A percentile compares a stretch with the other conserved stretches of the same genome.
These are phyloP conservation scores for Phialemoniopsis sp. DNA, from an alignment of 2,329 filamentous ascomycete genomes.

Conservation along the genomic window DNA sequence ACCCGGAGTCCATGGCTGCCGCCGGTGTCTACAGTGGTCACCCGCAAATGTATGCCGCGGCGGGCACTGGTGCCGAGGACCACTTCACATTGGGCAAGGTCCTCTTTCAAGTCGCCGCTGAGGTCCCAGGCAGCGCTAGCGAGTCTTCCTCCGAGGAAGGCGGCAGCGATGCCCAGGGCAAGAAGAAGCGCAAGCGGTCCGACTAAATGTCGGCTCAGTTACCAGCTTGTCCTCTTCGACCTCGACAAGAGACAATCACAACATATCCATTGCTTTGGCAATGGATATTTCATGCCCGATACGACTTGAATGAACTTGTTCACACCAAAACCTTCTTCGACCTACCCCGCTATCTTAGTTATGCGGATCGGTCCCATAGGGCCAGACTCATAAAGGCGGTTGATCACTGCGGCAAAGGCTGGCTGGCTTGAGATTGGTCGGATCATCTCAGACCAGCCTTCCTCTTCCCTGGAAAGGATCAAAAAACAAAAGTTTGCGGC, in stretches of 20 bases:
- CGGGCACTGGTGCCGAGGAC: conserved; percentile 49
- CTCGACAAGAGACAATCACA: conserved; percentile 1
- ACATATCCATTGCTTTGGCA: conserved; percentile 5
- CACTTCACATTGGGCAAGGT: conserved; percentile 68
- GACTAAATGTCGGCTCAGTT: conserved; percentile 37
- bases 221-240: conserved; percentile 8
- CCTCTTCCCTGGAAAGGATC: conserved; percentile 6
- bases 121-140: conserved; percentile 62
- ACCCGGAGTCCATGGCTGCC: conserved; percentile 47
- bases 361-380: conserved; percentile 16
- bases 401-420: conserved; percentile 6
- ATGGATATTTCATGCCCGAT: conserved; percentile 27
- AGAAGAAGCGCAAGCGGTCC: conserved; percentile 78
- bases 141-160: conserved; percentile 53
- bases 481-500: conserved; percentile 10
- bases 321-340: conserved; percentile 14
- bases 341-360: conserved; percentile 19
- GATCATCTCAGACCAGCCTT: conserved; percentile 1
- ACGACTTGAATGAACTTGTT: conserved; percentile 37
- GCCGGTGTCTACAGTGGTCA: conserved; percentile 20
- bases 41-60: conserved; percentile 34
- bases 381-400: conserved; percentile 12
- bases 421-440: background rate
- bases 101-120: conserved; percentile 76
- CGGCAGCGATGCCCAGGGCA: conserved; percentile 44